These are phyloP conservation scores for Skeletonema tropicum DNA, from an alignment of 108 stramenopile genomes.

Conservation along the genomic window DNA sequence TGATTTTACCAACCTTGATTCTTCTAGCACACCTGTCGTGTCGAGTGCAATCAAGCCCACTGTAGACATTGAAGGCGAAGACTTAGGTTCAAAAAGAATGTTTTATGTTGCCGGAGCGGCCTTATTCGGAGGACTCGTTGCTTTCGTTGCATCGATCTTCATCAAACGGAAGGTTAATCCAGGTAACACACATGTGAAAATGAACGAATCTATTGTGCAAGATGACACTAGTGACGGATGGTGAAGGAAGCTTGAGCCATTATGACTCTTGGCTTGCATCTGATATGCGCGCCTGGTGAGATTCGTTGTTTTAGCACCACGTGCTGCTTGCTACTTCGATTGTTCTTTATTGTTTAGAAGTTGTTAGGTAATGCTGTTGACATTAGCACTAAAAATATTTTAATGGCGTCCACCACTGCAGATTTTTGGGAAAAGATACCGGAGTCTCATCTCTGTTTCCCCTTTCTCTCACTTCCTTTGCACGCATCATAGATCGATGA, in stretches of 20 bases:
- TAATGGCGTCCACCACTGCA: too few species aligned
- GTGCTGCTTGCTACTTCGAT: too few species aligned
- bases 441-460: too few species aligned
- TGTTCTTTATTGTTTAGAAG: too few species aligned
- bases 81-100: not conserved
- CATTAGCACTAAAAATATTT: too few species aligned
- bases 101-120: not conserved
- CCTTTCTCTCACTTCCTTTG: too few species aligned
- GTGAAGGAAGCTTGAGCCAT: not conserved
- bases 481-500: too few species aligned
- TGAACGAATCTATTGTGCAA: not conserved
- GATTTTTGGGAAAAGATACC: too few species aligned
- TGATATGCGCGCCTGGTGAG: not conserved
- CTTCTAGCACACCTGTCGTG: not conserved
- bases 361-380: too few species aligned
- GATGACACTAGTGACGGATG: not conserved
- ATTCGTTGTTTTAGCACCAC: not conserved
- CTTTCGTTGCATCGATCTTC: not conserved
- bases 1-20: not conserved
- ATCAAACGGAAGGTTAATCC: not conserved
- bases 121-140: not conserved
- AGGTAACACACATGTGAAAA: not conserved
- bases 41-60: not conserved
- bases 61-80: not conserved
- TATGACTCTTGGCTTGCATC: not conserved